These are phyloP conservation scores for Eustoma russellianum DNA, from an alignment of 257 asterid genomes.

Conservation along the genomic window DNA sequence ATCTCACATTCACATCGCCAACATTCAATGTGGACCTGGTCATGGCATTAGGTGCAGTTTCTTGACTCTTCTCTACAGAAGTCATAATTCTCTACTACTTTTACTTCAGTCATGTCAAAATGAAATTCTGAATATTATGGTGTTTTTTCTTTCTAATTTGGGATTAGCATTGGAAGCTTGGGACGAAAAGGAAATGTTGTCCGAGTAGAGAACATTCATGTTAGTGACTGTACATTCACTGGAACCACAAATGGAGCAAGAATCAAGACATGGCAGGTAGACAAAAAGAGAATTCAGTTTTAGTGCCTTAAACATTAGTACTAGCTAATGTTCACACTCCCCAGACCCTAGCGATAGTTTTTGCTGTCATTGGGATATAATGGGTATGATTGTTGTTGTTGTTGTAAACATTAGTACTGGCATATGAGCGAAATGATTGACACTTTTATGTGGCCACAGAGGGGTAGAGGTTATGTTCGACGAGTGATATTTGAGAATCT, in stretches of 20 bases:
- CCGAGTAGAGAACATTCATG: conserved; percentile 45
- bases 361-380: too few species aligned
- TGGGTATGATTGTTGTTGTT: too few species aligned
- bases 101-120: background rate
- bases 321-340: background rate
- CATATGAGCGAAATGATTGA: background rate
- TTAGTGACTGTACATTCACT: conserved; percentile 30
- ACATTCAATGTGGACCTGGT: conserved; percentile 65
- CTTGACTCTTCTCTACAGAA: background rate
- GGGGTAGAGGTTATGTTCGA: conserved; percentile 45
- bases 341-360: too few species aligned
- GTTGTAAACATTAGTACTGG: too few species aligned
- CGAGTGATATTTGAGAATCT: conserved; percentile 38
- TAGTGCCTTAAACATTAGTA: too few species aligned
- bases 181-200: conserved; percentile 45
- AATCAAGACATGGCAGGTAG: conserved; percentile 93
- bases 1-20: conserved; percentile 33
- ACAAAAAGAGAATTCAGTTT: background rate
- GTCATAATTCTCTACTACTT: background rate
- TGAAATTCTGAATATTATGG: background rate
- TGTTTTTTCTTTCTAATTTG: background rate
- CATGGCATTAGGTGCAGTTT: conserved; percentile 65
- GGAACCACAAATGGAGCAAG: conserved; percentile 85
- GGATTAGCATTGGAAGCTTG: conserved; percentile 66
- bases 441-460: conserved; percentile 18